A percentile compares a stretch with the other conserved stretches of the same genome.
These are phyloP conservation scores for Tripterygium wilfordii DNA, from an alignment of 177 flowering plant genomes.

Conservation along the genomic window DNA sequence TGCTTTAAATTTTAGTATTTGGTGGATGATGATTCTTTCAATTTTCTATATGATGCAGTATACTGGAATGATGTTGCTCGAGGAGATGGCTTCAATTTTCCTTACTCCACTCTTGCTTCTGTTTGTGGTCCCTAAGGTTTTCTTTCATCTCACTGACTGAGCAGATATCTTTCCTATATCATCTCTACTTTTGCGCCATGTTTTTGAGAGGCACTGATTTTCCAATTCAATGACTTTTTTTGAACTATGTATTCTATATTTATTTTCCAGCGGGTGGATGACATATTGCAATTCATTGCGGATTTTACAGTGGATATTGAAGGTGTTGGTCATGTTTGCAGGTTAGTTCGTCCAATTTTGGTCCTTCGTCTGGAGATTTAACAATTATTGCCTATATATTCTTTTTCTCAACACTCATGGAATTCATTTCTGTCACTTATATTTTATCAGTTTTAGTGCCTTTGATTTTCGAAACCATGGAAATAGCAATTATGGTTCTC, in stretches of 20 bases:
- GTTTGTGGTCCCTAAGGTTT: conserved; percentile 84
- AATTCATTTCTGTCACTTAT: not conserved
- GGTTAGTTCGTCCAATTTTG: conserved; percentile 31
- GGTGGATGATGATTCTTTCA: too few relatives aligned
- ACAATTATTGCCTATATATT: too few relatives aligned
- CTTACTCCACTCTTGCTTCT: conserved; percentile 85
- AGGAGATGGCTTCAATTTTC: conserved; percentile 97
- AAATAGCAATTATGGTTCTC: conserved; percentile 82
- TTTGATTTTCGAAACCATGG: conserved; percentile 87
- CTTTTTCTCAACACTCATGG: conserved; percentile 1
- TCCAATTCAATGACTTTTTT: too few relatives aligned
- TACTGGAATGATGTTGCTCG: conserved; percentile 90
- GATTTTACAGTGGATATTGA: conserved; percentile 82
- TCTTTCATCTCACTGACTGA: not conserved
- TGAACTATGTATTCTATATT: conserved; percentile 12
- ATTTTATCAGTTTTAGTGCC: conserved; percentile 61
- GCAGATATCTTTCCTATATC: not conserved
- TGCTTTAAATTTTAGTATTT: too few relatives aligned
- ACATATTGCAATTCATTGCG: conserved; percentile 81
- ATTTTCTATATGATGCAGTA: conserved; percentile 60
- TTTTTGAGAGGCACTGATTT: conserved; percentile 1
- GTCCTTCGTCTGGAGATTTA: too few relatives aligned
- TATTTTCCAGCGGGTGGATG: conserved; percentile 77
- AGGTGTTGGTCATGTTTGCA: conserved; percentile 98
- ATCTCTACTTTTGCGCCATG: not conserved